Evolutionary conservation across 2,329 filamentous ascomycete genomes (phyloP).

Genomic region (Verticillium albo-atrum): DNA sequence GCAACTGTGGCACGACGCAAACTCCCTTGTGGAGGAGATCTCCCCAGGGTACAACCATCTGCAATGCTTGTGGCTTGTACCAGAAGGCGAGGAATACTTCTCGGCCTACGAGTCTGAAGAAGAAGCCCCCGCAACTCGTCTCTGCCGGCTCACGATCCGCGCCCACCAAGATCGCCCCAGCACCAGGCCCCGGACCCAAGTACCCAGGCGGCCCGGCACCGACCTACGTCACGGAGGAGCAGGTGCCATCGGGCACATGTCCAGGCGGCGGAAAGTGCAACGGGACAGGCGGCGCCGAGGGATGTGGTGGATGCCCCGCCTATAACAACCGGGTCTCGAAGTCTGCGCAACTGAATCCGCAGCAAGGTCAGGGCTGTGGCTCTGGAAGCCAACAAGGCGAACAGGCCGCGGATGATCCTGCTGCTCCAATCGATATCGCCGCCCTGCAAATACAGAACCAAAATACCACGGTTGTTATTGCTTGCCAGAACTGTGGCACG

Average conservation of each 20-base stretch:
- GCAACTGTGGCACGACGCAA: constrained; percentile 91
- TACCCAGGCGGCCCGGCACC: constrained; percentile 43
- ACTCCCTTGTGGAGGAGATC: constrained; percentile 94
- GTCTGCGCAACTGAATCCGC: constrained; percentile 65
- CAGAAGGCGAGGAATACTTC: constrained; percentile 88
- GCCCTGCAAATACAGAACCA: constrained; percentile 38
- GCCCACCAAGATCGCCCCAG: constrained; percentile 27
- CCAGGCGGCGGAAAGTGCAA: constrained; percentile 94
- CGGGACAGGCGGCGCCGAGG: constrained; percentile 90
- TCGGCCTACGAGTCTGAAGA: constrained; percentile 87
- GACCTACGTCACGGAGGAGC: constrained; percentile 74
- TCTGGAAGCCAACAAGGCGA: constrained; percentile 17
- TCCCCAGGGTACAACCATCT: constrained; percentile 89
- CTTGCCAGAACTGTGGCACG: constrained; percentile 94
- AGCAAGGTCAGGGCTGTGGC: constrained; percentile 39
- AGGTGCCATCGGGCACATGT: constrained; percentile 78
- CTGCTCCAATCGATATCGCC: constrained; percentile 44
- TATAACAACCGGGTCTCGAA: constrained; percentile 97
- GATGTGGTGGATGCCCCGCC: constrained; percentile 91
- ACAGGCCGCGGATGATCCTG: constrained; percentile 26
- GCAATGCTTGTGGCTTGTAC: constrained; percentile 95
- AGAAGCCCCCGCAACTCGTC: constrained; percentile 61
- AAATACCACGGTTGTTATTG: constrained; percentile 68
- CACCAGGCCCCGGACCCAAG: constrained; percentile 31
- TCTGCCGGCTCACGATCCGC: constrained; percentile 37